Base-by-base conservation (phyloP, 1,284 basidiomycete genomes). In the Rhodotorula sp. region DNA sequence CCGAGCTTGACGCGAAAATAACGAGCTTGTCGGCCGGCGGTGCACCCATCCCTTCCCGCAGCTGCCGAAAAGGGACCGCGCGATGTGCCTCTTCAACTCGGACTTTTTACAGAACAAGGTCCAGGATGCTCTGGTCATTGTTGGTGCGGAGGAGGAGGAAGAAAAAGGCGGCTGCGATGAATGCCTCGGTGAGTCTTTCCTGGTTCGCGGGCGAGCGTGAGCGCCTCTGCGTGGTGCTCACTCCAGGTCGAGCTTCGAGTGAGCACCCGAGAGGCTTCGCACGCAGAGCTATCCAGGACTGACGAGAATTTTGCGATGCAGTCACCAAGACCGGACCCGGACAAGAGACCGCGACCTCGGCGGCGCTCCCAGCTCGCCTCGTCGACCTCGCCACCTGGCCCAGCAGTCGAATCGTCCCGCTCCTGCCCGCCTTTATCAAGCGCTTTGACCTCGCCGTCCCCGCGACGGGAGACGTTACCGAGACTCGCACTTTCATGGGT, bases 11-110 rank as follows among this genome's bases (percentile, higher is more conserved):
- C 6, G 39, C n/a, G n/a, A 39, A 39, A 10, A 34, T 34, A 34
- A 34, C 34, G 39, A 39, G 39, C 23, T 23, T 56, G n/a, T n/a
- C n/a, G n/a, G n/a, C 12, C 20, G 4, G 7, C 7, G 34, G 20
- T 15, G 49, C 5, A 7, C 0, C 18, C 34, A 31, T 16, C 18
- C 15, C 12, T 16, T 18, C 4, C 14, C 47, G 39, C 74, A 75
- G 74, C 69, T 96, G 34, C 89, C 90, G 5, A 94, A 93, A 82
- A 88, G 91, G 75, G 93, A 96, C 76, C 87, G 92, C 5, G 92
- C 91, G 0, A 86, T 95, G 87, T 93, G 91, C 81, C 84, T 95
- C 57, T 95, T 95, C 85, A 95, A 93, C 77, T 84, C 85, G 15
- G 91, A 94, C 75, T 86, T 91, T 52, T 84, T 95, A 48, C 86